phyloP scores from a whole-genome alignment of 1,284 basidiomycete species.

The Apiotrichum brassicae region DNA sequence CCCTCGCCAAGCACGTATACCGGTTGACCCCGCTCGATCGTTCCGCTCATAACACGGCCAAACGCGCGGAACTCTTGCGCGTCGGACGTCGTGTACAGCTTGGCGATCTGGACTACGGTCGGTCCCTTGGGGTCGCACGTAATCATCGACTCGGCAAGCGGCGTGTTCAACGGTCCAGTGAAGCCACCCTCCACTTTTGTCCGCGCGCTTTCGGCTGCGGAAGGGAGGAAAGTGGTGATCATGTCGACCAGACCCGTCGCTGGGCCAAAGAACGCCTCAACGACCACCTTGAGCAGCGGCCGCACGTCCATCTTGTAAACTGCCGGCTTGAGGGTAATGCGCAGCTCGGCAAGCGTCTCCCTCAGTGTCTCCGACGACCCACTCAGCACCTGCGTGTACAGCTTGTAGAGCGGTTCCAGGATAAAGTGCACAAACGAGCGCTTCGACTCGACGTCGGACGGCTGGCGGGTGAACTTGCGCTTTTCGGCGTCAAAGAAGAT shows the following conservation, averaged over 20 bases:
- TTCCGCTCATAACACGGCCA: conserved; percentile 89
- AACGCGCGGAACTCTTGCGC: conserved; percentile 94
- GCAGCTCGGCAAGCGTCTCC: conserved; percentile 69
- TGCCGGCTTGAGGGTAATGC: conserved; percentile 82
- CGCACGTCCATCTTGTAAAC: conserved; percentile 98
- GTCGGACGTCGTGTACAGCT: conserved; percentile 91
- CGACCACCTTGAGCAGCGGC: conserved; percentile 84
- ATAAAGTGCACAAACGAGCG: conserved; percentile 95
- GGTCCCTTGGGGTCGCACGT: conserved; percentile 77
- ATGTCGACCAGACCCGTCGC: conserved; percentile 85
- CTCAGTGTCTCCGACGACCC: conserved; percentile 80
- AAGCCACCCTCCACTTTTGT: conserved; percentile 77
- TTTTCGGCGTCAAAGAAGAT: conserved; percentile 80
- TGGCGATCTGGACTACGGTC: conserved; percentile 85
- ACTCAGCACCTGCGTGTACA: conserved; percentile 88
- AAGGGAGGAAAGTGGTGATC: conserved; percentile 82
- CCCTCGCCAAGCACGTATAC: conserved; percentile 97
- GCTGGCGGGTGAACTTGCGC: conserved; percentile 84
- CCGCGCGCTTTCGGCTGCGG: conserved; percentile 63
- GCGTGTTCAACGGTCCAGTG: conserved; percentile 74
- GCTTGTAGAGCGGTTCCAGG: conserved; percentile 92
- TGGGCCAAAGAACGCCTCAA: conserved; percentile 93
- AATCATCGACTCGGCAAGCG: conserved; percentile 71
- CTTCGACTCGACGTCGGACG: conserved; percentile 69
- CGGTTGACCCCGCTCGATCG: conserved; percentile 69